Evolutionary conservation across 2,329 filamentous ascomycete genomes (phyloP), one percentile per base, ranked within the genome.

Genomic region (Talaromyces sp.): DNA sequence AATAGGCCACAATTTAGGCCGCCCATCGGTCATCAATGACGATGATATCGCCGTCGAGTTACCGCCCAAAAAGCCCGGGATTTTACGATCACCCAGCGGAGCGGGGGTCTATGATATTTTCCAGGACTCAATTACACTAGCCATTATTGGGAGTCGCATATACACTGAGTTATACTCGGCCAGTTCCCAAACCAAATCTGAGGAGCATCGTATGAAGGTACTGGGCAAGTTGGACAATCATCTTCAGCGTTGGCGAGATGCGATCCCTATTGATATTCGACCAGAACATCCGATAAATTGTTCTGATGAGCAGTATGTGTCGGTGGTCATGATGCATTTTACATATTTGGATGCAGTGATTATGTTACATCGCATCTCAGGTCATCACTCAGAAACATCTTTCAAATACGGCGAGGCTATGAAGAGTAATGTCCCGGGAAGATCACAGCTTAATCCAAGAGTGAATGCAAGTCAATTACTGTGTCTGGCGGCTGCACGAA

Each of bases 231-330:
- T 63, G n/a, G 61, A 63, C 61, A 41, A 56, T 14, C 61, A 63
- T 58, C 31, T 63, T 11, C 61, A 63, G 61, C 61, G 52, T 39
- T 63, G 61, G 61, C 61, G 61, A 24, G 50, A 63, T 63, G 16
- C 24, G 13, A 47, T 63, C 9, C 61, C 61, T 7, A 58, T 63
- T 39, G 61, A 63, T 37, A 63, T 63, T 27, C 61, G 61, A 19
- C 61, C 61, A 4, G 61, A 63, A 39, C 61, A 63, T 58, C 61
- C 50, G 6, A 63, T 63, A n/a, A 57, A 37, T 13, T 63, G 50
- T 41, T 56, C 61, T 1, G 50, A 63, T 22, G 61, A 63, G 27
- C 61, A 63, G 19, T 63, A 63, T 27, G 52, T 63, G 13, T 37
- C 50, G 6, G 61, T 63, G 3, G 61, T 33, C 3, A 63, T 63